A percentile compares a stretch with the other conserved stretches of the same genome.
phyloP scores from a whole-genome alignment of 768 basidiomycete species.

The Phaffia australis region DNA sequence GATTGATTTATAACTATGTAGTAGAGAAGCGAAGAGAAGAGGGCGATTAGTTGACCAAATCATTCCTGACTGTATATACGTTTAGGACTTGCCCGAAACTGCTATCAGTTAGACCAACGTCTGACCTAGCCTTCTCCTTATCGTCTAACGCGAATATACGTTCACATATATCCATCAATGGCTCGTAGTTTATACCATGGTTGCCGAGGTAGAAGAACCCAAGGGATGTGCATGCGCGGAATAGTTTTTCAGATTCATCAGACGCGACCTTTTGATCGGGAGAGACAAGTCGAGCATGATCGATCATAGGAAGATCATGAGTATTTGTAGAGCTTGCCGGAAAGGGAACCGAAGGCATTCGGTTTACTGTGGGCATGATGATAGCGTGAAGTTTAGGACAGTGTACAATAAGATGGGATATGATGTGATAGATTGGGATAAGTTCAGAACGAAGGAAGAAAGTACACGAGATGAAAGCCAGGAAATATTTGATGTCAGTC shows the following conservation, averaged over 20 bases:
- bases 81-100: conserved; percentile 8
- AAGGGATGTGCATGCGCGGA: conserved; percentile 50
- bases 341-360: conserved; percentile 37
- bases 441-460: too few relatives aligned
- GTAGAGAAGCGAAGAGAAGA: not conserved
- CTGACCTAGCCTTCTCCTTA: conserved; percentile 47
- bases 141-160: conserved; percentile 49
- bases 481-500: too few relatives aligned
- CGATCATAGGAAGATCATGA: conserved; percentile 50
- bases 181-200: conserved; percentile 46
- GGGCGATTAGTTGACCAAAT: not conserved
- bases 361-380: conserved; percentile 12
- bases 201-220: conserved; percentile 63
- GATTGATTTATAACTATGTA: conserved; percentile 8
- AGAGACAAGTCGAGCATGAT: conserved; percentile 38
- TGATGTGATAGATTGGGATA: too few relatives aligned
- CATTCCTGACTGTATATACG: not conserved
- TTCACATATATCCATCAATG: conserved; percentile 50
- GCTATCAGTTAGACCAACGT: conserved; percentile 16
- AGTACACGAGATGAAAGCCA: too few relatives aligned
- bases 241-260: conserved; percentile 46
- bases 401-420: not conserved
- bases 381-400: not conserved
- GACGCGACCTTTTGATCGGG: conserved; percentile 33
- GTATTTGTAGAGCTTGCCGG: conserved; percentile 46